Evolutionary conservation across 225 moss, liverwort and hornwort genomes (phyloP), one percentile per base, ranked within the genome.

Genomic region (Anthoceros angustus): DNA sequence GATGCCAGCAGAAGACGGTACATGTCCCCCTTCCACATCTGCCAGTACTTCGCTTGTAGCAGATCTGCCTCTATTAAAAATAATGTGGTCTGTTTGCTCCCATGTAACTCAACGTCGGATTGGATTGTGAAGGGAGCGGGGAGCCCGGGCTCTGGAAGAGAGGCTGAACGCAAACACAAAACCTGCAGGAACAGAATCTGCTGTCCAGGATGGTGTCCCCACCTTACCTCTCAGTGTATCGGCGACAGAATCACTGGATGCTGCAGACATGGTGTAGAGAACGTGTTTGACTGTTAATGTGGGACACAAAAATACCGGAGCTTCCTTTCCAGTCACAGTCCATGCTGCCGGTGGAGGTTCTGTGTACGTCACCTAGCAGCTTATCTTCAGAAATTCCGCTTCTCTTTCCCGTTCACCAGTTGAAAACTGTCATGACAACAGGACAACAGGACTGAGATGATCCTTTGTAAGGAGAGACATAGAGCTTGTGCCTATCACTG

Each of bases 1-100:
- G 84, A 84, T 64, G 84, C 84, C 42, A 84, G 74, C 76, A 76
- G 84, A 72, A 72, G 84, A 77, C 76, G 84, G 84, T 81, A 74
- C 25, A 38, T 26, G 9, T 25, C 18, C 14, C 23, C 42, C 24
- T 24, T 66, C 25, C 11, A 12, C 48, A 23, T 21, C 55, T 20
- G 4, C 43, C 10, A 18, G 21, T 26, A 46, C 12, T 3, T 0
- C 9, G 3, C 25, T n/a, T 49, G 46, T 42, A 49, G 16, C 9
- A 15, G 7, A 5, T 42, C 7, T 66, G 66, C 4, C 10, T 41
- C 4, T 48, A 8, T 46, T 40, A 5, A 50, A 14, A 48, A 10
- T 68, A 24, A 21, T 64, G 45, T 16, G n/a, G 62, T 61, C 25
- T 48, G 23, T 68, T 41, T 74, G 65, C 7, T 55, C 7, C n/a